Percentiles rank a stretch among this genome's conserved stretches.
phyloP scores from a whole-genome alignment of 2,329 filamentous ascomycete species.

The Cadophora sp. region DNA sequence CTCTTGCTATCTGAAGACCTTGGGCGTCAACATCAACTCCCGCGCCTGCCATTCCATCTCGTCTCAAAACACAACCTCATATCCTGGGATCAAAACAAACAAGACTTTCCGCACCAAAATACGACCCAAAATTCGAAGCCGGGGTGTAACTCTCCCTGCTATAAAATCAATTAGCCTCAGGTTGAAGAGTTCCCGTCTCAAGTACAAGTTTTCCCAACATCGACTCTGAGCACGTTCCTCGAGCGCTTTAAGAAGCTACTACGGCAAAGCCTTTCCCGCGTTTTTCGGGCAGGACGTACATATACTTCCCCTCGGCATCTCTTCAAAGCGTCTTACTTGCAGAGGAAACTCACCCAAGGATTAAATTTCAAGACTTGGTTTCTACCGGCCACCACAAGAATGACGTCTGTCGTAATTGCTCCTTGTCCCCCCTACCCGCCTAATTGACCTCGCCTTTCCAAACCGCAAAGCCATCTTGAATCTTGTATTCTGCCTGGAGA shows the following conservation, averaged over 20 bases:
- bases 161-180: background rate
- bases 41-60: background rate
- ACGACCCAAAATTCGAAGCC: background rate
- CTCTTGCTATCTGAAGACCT: too few species aligned
- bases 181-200: background rate
- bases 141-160: background rate
- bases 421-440: too few species aligned
- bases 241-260: background rate
- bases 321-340: background rate
- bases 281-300: background rate
- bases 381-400: too few species aligned
- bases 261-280: background rate
- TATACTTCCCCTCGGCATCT: background rate
- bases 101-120: background rate
- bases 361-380: too few species aligned
- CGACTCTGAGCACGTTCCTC: conserved; percentile 3
- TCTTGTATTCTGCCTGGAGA: too few species aligned
- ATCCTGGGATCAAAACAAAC: background rate
- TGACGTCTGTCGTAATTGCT: too few species aligned
- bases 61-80: background rate
- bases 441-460: too few species aligned
- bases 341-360: too few species aligned
- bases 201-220: background rate
- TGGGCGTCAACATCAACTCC: background rate
- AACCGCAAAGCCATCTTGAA: too few species aligned